A percentile compares a stretch with the other conserved stretches of the same genome.
phyloP scores from a whole-genome alignment of 805 yeast species.

The Starmerella ratchasimensis region DNA sequence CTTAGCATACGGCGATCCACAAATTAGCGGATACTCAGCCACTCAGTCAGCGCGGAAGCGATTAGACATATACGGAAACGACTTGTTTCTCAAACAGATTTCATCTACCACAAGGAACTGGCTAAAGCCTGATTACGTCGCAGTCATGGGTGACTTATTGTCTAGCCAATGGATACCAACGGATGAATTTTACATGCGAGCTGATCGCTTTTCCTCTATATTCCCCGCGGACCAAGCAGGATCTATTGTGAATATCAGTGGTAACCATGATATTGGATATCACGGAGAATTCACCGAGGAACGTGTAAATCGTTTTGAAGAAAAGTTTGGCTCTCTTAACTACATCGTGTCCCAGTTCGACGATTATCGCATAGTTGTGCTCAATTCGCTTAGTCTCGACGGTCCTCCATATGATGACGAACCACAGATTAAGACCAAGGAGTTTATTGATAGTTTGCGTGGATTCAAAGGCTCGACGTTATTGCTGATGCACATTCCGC shows the following conservation, averaged over 20 bases:
- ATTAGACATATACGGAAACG: slow-evolving; percentile 81
- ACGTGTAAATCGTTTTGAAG: slow-evolving; percentile 66
- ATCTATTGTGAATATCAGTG: slow-evolving; percentile 63
- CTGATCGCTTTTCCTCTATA: slow-evolving; percentile 39
- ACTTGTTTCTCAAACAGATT: slow-evolving; percentile 75
- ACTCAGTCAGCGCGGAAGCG: slow-evolving; percentile 39
- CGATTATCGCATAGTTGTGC: slow-evolving; percentile 76
- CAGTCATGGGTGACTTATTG: slow-evolving; percentile 84
- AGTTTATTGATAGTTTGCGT: slow-evolving; percentile 50
- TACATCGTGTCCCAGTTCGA: slow-evolving; percentile 48
- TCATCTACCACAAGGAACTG: slow-evolving; percentile 50
- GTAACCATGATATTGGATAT: slow-evolving; percentile 94
- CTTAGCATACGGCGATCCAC: slow-evolving; percentile 91
- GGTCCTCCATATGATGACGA: slow-evolving; percentile 78
- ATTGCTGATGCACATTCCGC: slow-evolving; percentile 77
- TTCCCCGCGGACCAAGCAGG: slow-evolving; percentile 19
- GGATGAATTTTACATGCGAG: slow-evolving; percentile 69
- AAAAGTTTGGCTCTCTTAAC: slow-evolving; percentile 72
- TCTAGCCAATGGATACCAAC: slow-evolving; percentile 92
- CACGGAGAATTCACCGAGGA: slow-evolving; percentile 89
- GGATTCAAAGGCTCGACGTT: slow-evolving; percentile 68
- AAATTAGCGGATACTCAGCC: slow-evolving; percentile 55
- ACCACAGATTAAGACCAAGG: slow-evolving; percentile 54
- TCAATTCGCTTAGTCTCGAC: slow-evolving; percentile 71
- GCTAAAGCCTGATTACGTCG: slow-evolving; percentile 63